Base-by-base conservation (phyloP, 257 asterid genomes). In the Agastache rugosa region DNA sequence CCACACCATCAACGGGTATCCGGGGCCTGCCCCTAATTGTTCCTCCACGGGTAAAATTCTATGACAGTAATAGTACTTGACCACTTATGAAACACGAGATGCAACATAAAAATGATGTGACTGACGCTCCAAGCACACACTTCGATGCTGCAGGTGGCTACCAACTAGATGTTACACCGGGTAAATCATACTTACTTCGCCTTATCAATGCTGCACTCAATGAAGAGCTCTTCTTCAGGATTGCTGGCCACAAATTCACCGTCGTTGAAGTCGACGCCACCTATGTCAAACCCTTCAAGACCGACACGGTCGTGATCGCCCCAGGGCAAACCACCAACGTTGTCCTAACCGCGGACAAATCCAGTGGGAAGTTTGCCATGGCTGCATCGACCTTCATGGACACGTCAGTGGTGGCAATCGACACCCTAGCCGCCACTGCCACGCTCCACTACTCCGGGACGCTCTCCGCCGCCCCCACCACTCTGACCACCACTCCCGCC, bases 1-100 rank as follows among this genome's bases (percentile, higher is more conserved):
- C 72, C 97, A 92, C 87, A 92, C 96, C 0, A 94, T 92, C 78
- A 94, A 94, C 20, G 97, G 99, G 25, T 87, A 77, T 68, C 95
- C 99, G 0, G 99, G 97, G 4, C 80, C 82, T 0, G 80, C 73
- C 25, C 71, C 93, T 2, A 86, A 75, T 20, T 94, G 99, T 58
- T 53, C 90, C 8, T 27, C 91, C n/a, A 63, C 74, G 58, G 89
- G 97, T 88, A 73, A 14, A 66, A 23, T 22, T 35, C 17, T 2
- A 51, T 1, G 4, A 8, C 7, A 37, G 11, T 37, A 6, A 37
- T 31, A 31, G 0, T 4, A 1, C 3, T 48, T 1, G 37, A 35
- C 14, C n/a, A 41, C 47, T 41, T 41, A 44, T 3, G 0, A 41
- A 71, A 54, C 0, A 54, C 23, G 11, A 34, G 11, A 71, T 41